Evolutionary conservation across 164 flowering plant genomes (phyloP).

Genomic region (Taxillus chinensis): DNA sequence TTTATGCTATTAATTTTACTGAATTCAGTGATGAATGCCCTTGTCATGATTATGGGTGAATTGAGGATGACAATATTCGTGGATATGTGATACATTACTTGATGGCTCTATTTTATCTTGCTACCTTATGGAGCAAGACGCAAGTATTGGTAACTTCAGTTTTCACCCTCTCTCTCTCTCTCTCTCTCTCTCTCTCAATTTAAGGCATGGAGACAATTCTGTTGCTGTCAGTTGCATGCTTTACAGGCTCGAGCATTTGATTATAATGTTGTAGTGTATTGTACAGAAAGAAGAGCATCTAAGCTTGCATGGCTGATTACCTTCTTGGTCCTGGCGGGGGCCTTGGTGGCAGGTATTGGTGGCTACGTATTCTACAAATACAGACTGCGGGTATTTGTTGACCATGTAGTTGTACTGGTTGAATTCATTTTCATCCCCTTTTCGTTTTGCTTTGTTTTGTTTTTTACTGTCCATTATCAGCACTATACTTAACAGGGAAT

Average conservation of each 20-base stretch:
- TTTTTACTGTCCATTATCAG: neutral
- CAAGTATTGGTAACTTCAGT: conserved; percentile 62
- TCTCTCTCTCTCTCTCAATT: too few relatives aligned
- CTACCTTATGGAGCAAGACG: conserved; percentile 78
- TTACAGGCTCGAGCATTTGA: too few relatives aligned
- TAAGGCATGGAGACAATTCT: too few relatives aligned
- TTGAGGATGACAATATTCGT: too few relatives aligned
- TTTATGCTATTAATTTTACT: too few relatives aligned
- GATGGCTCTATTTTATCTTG: too few relatives aligned
- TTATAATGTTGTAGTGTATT: neutral
- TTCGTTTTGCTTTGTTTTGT: neutral
- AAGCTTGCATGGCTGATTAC: conserved; percentile 46
- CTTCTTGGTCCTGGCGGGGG: conserved; percentile 40
- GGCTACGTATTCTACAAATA: conserved; percentile 90
- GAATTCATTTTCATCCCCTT: neutral
- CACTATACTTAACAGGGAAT: neutral
- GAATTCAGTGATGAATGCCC: too few relatives aligned
- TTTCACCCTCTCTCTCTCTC: too few relatives aligned
- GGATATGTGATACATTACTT: too few relatives aligned
- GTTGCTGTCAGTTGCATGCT: too few relatives aligned
- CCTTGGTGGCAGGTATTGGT: conserved; percentile 39
- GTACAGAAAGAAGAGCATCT: conserved; percentile 45
- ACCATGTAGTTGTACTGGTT: neutral
- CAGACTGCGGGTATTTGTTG: conserved; percentile 57
- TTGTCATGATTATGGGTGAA: too few relatives aligned